A percentile compares a stretch with the other conserved stretches of the same genome.
Evolutionary conservation across 208 protist genomes (phyloP).

Genomic region (Strigomonas culicis): DNA sequence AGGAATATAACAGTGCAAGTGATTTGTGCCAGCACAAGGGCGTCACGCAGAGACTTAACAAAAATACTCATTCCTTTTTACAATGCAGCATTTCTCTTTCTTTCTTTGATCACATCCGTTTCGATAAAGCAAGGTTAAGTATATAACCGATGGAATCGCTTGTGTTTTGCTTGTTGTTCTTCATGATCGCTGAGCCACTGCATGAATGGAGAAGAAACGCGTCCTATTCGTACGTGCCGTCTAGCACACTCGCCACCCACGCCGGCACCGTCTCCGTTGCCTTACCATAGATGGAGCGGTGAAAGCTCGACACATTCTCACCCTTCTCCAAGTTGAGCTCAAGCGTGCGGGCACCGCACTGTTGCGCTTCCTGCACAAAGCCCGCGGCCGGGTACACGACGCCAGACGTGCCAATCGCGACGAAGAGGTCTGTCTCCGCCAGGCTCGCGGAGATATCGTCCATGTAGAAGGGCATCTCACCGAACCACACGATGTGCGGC

Average conservation of each 20-base stretch:
- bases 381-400: slow-evolving; percentile 75
- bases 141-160: too few species aligned
- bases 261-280: slow-evolving; percentile 46
- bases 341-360: slow-evolving; percentile 35
- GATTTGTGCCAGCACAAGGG: too few species aligned
- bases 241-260: slow-evolving; percentile 53
- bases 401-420: slow-evolving; percentile 67
- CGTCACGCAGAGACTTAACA: neutral
- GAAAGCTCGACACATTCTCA: slow-evolving; percentile 38
- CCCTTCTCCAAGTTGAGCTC: slow-evolving; percentile 60
- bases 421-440: slow-evolving; percentile 51
- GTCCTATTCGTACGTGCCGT: slow-evolving; percentile 11
- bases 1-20: neutral
- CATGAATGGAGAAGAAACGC: too few species aligned
- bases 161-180: too few species aligned
- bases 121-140: too few species aligned
- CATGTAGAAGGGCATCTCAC: slow-evolving; percentile 70
- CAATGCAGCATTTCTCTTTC: too few species aligned
- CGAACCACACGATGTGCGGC: slow-evolving; percentile 85
- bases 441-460: slow-evolving; percentile 40
- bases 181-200: too few species aligned
- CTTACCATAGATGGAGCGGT: slow-evolving; percentile 39
- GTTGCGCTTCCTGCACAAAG: slow-evolving; percentile 33
- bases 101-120: too few species aligned
- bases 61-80: neutral